Evolutionary conservation across 192 early-diverging fungal genomes (phyloP).

Genomic region (Backusella tarrabulga): DNA sequence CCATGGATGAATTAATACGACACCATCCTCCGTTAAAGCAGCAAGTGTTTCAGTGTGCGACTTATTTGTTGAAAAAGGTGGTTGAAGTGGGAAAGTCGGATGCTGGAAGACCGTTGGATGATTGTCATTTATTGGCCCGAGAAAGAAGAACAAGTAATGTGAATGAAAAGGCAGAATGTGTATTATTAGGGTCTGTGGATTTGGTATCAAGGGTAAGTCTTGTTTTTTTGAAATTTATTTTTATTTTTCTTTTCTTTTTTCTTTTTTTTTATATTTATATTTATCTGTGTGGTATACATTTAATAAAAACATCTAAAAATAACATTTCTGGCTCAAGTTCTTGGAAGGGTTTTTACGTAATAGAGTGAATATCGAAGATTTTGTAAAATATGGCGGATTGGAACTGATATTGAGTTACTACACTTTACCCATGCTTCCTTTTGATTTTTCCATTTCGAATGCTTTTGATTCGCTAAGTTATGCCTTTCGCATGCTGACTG

Average conservation of each 20-base stretch:
- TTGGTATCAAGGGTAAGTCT: slow-evolving; percentile 57
- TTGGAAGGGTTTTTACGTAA: slow-evolving; percentile 86
- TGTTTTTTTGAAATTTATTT: neutral
- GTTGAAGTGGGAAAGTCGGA: slow-evolving; percentile 53
- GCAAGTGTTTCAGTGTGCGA: slow-evolving; percentile 64
- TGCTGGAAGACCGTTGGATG: slow-evolving; percentile 21
- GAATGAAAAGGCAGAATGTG: slow-evolving; percentile 55
- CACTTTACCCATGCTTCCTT: slow-evolving; percentile 66
- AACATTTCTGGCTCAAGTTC: slow-evolving; percentile 40
- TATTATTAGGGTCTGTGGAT: slow-evolving; percentile 60
- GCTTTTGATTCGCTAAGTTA: slow-evolving; percentile 69
- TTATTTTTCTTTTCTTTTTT: slow-evolving; percentile 15
- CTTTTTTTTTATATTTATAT: neutral
- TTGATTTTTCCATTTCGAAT: slow-evolving; percentile 63
- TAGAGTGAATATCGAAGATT: slow-evolving; percentile 66
- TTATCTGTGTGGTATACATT: neutral
- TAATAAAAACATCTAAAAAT: neutral
- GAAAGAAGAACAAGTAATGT: neutral
- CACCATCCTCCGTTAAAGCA: slow-evolving; percentile 87
- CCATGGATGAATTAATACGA: slow-evolving; percentile 93
- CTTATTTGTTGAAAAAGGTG: slow-evolving; percentile 64
- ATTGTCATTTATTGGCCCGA: slow-evolving; percentile 35
- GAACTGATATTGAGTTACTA: slow-evolving; percentile 63
- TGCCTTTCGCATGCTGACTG: slow-evolving; percentile 66
- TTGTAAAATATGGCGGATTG: slow-evolving; percentile 61